Conservation (phyloP, 2,329 filamentous ascomycete species). For the Thelonectria olida region DNA sequence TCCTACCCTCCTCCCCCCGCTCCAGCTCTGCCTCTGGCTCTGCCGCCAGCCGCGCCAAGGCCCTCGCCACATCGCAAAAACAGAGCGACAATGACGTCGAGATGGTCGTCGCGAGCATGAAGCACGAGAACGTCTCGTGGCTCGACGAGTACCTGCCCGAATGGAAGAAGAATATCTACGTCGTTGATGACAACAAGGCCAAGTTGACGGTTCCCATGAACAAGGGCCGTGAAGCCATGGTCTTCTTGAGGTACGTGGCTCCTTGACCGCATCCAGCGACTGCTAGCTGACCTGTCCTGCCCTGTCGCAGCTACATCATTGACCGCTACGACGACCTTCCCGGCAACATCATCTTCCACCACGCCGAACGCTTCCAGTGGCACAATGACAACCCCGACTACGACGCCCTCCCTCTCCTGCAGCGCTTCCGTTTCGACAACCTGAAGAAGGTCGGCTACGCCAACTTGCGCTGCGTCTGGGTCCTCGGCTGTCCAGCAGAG, state of each 20-base stretch:
- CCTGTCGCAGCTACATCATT: conserved; percentile 53
- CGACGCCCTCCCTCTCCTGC: conserved; percentile 62
- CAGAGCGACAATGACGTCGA: conserved; percentile 43
- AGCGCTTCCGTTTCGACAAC: conserved; percentile 57
- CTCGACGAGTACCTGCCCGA: conserved; percentile 50
- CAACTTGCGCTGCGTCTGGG: conserved; percentile 69
- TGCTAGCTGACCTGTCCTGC: conserved; percentile 10
- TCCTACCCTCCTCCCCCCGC: conserved; percentile 29
- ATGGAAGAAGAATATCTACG: conserved; percentile 64
- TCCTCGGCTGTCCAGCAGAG: conserved; percentile 63
- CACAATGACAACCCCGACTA: conserved; percentile 64
- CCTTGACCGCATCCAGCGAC: not conserved
- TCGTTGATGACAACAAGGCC: conserved; percentile 59
- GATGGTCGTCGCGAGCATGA: conserved; percentile 46
- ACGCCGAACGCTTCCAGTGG: conserved; percentile 60
- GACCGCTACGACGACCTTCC: conserved; percentile 59
- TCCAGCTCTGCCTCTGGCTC: not conserved
- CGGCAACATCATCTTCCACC: conserved; percentile 56
- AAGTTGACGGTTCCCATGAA: conserved; percentile 58
- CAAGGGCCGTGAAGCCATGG: conserved; percentile 63
- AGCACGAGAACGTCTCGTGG: conserved; percentile 50
- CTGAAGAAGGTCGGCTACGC: conserved; percentile 65
- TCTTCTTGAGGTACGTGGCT: conserved; percentile 55
- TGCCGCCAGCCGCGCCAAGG: conserved; percentile 22
- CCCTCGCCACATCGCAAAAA: conserved; percentile 20